Base-by-base conservation (phyloP, 495 filamentous ascomycete genomes). In the Hyaloscypha variabilis region DNA sequence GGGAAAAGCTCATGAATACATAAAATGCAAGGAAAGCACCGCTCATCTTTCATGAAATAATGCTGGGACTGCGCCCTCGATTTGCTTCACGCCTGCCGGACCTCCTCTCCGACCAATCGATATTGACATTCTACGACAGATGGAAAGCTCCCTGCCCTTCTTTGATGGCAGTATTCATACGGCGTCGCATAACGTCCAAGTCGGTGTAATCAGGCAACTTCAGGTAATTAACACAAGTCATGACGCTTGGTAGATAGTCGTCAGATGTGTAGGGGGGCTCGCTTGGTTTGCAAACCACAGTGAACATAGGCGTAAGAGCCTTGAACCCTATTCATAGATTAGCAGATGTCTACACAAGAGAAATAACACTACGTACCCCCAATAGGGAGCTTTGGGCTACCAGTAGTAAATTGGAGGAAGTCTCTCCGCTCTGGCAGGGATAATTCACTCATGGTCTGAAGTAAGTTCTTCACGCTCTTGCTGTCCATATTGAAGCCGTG, bases 121-220 rank as follows among this genome's bases (percentile, higher is more conserved):
- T 67, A 30, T 66, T 49, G 8, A 63, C 65, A 69, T 19, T 23
- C 55, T 77, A 99, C 46, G 96, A 98, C 61, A 99, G 82, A 76
- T 98, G 96, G 85, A 99, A 99, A 60, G 96, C 96, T 21, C 96
- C 96, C 75, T 98, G 96, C n/a, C 96, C 96, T 80, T 99, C 96
- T 75, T 88, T 90, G 71, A 97, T 96, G 49, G 96, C 96, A 58
- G 91, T 87, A 51, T 87, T 87, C 34, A 99, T 79, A 73, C 89
- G 88, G 69, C 87, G 82, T 62, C 82, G 86, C 73, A 99, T 84
- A 42, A 91, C 83, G 19, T 92, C 85, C 65, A 97, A 77, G 71
- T 78, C 85, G 70, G 88, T 94, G 78, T 99, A 99, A 77, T 99
- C 93, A 24, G 96, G 96, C 71, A 99, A 82, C 77, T 99, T 99